A percentile compares a stretch with the other conserved stretches of the same genome.
phyloP scores from a whole-genome alignment of 2,329 filamentous ascomycete species.

The Stagonosporopsis cucurbitacearum region DNA sequence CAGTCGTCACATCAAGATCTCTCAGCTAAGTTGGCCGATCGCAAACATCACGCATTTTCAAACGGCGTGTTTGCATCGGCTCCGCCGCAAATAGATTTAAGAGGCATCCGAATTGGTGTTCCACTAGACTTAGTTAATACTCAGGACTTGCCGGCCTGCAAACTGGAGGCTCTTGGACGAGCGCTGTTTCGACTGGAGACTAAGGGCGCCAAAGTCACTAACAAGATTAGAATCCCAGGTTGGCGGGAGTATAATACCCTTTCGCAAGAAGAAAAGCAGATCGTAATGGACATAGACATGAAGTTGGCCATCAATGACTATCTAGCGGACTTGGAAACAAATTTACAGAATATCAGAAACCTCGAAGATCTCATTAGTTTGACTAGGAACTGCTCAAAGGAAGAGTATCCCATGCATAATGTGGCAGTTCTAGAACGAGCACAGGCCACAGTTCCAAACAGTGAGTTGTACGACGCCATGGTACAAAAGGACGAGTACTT shows the following conservation, averaged over 20 bases:
- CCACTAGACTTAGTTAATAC: slow-evolving; percentile 1
- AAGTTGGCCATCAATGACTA: slow-evolving; percentile 61
- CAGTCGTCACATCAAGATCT: neutral
- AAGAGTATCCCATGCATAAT: slow-evolving; percentile 64
- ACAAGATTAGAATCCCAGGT: slow-evolving; percentile 44
- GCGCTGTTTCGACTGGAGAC: slow-evolving; percentile 7
- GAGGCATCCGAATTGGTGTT: slow-evolving; percentile 17
- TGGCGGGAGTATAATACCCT: slow-evolving; percentile 49
- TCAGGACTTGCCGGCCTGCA: neutral
- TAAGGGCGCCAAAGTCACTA: slow-evolving; percentile 20
- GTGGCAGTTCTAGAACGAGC: slow-evolving; percentile 44
- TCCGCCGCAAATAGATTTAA: neutral
- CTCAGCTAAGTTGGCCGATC: neutral
- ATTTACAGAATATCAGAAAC: slow-evolving; percentile 60
- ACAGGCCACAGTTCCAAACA: slow-evolving; percentile 50
- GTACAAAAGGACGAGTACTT: slow-evolving; percentile 59
- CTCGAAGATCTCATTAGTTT: slow-evolving; percentile 60
- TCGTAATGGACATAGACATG: slow-evolving; percentile 64
- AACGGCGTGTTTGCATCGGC: neutral
- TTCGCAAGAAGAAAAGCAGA: slow-evolving; percentile 35
- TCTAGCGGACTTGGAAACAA: slow-evolving; percentile 59
- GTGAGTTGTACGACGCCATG: slow-evolving; percentile 60
- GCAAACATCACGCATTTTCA: neutral
- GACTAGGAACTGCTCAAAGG: slow-evolving; percentile 58
- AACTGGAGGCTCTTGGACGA: slow-evolving; percentile 8